Base-by-base conservation (phyloP, 257 asterid species). In the Cinchona pubescens region DNA sequence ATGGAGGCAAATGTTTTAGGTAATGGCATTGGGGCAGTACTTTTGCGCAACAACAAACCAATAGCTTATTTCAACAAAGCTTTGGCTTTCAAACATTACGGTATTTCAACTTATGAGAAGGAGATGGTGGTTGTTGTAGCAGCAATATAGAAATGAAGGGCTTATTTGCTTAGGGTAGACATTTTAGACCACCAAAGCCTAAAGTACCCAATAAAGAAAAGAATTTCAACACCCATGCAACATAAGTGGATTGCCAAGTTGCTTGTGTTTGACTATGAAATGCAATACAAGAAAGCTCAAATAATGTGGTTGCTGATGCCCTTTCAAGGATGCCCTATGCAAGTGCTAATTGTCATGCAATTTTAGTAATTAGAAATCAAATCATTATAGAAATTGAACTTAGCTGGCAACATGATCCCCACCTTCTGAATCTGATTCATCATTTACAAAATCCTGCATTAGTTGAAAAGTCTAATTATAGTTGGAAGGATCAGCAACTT, bases 101-200 rank as follows among this genome's bases (percentile, higher is more conserved):
- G n/a, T n/a, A n/a, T n/a, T n/a, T n/a, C n/a, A 16, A 55, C 61
- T 0, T 73, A 73, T 73, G 68, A 73, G 67, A 58, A n/a, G 38
- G 69, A 73, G 69, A 29, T 58, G 5, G 16, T 58, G 55, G 56
- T 51, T 2, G 15, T 73, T 8, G 19, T 73, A 2, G 3, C 56
- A 23, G 40, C 76, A 15, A 23, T 56, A 14, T 7, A 21, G 10
- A 73, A 73, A 19, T 73, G 56, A 53, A 21, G 55, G 9, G 34
- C 19, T 25, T 73, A 73, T n/a, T 7, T 73, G 35, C 37, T 32
- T 5, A 46, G 55, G 11, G 25, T 15, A 4, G n/a, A 38, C 0
- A 34, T 56, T 18, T 7, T 58, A 10, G 18, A 27, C 0, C 0
- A 42, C 10, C 14, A 19, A 32, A 71, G 67, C 48, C 9, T 71